phyloP scores from a whole-genome alignment of 2,329 filamentous ascomycete genomes.

The Acarospora socialis region DNA sequence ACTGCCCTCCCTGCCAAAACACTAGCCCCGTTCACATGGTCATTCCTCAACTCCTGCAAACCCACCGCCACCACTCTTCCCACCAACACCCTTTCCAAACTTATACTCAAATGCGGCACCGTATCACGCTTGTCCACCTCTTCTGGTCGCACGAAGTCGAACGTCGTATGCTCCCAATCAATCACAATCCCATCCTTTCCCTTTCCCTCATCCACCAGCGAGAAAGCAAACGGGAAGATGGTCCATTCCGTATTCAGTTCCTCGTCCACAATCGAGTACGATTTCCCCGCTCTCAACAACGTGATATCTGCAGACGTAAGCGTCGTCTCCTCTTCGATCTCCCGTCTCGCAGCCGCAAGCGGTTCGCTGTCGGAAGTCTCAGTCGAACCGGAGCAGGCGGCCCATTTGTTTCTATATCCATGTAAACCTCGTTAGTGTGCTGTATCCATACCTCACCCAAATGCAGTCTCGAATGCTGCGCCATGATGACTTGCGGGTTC shows the following conservation, averaged over 20 bases:
- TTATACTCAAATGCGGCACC: not conserved
- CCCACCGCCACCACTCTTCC: not conserved
- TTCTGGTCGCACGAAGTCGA: not conserved
- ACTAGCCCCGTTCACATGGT: constrained; percentile 45
- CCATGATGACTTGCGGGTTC: too few species aligned
- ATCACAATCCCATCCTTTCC: not conserved
- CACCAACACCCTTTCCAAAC: not conserved
- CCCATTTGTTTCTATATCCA: constrained; percentile 1
- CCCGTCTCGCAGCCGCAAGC: not conserved
- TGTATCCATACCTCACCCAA: too few species aligned
- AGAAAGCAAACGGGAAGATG: constrained; percentile 1
- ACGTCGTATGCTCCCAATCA: not conserved
- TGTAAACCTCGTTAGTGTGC: too few species aligned
- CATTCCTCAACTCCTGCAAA: constrained; percentile 31
- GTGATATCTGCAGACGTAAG: not conserved
- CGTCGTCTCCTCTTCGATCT: not conserved
- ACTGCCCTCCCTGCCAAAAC: constrained; percentile 44
- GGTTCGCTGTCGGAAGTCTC: not conserved
- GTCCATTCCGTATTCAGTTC: not conserved
- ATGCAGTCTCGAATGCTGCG: too few species aligned
- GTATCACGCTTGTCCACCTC: not conserved
- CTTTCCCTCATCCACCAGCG: not conserved
- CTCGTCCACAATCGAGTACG: not conserved
- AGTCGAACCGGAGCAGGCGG: constrained; percentile 1
- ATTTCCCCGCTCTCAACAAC: not conserved